These are phyloP conservation scores for Chaetomiaceae sp. DNA, from an alignment of 2,329 filamentous ascomycete genomes.

Conservation along the genomic window DNA sequence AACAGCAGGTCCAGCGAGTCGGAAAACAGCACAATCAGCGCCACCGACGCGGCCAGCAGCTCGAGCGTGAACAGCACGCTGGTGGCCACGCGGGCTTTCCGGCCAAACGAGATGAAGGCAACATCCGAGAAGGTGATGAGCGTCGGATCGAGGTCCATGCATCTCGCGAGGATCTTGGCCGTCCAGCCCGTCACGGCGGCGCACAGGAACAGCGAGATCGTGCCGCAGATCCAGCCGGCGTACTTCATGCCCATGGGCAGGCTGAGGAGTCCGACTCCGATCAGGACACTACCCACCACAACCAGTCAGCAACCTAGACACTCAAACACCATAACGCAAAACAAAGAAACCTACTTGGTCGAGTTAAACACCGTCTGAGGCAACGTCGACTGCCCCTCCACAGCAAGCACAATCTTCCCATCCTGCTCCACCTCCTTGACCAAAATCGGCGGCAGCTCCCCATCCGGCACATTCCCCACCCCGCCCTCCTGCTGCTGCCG, in stretches of 20 bases:
- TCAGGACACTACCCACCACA: slow-evolving; percentile 56
- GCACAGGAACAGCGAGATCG: slow-evolving; percentile 67
- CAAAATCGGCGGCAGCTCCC: slow-evolving; percentile 69
- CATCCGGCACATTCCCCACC: slow-evolving; percentile 46
- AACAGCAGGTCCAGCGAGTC: slow-evolving; percentile 80
- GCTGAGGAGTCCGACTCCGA: slow-evolving; percentile 84
- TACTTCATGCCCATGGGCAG: slow-evolving; percentile 84
- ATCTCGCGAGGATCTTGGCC: slow-evolving; percentile 77
- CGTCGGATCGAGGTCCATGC: slow-evolving; percentile 77
- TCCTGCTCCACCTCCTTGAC: slow-evolving; percentile 87
- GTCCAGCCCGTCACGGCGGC: slow-evolving; percentile 80
- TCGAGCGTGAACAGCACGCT: slow-evolving; percentile 86
- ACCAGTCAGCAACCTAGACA: slow-evolving; percentile 12
- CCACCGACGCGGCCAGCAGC: slow-evolving; percentile 81
- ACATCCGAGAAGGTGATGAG: slow-evolving; percentile 94
- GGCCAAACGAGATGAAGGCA: slow-evolving; percentile 85
- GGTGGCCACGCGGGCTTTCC: slow-evolving; percentile 72
- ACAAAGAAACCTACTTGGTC: slow-evolving; percentile 55
- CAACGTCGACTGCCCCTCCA: slow-evolving; percentile 90
- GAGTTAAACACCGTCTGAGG: slow-evolving; percentile 97
- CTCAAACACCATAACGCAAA: background rate
- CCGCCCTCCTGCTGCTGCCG: slow-evolving; percentile 49
- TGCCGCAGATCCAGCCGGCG: slow-evolving; percentile 81
- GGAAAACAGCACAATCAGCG: slow-evolving; percentile 85
- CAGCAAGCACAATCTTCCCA: slow-evolving; percentile 75